Percentiles rank a stretch among this genome's conserved stretches.
phyloP scores from a whole-genome alignment of 176 grass and related monocot genomes.

The Raddia distichophylla region DNA sequence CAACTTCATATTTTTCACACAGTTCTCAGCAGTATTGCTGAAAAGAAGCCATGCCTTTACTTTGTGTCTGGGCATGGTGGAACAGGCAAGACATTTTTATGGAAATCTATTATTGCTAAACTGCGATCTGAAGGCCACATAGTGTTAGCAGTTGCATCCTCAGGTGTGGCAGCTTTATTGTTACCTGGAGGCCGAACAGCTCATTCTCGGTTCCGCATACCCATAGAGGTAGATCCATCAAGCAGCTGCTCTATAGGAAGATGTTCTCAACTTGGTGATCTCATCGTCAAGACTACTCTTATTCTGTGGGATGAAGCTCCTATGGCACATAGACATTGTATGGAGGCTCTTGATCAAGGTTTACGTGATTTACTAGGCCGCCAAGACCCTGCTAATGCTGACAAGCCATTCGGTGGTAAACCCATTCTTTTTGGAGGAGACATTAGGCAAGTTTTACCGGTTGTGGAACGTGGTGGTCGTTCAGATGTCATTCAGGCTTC shows the following conservation, averaged over 20 bases:
- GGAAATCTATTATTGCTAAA: not conserved
- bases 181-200: not conserved
- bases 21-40: no score
- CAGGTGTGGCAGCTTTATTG: not conserved
- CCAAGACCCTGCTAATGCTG: no score
- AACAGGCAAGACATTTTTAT: constrained; percentile 3
- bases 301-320: constrained; percentile 31
- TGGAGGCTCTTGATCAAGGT: no score
- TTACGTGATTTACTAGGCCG: no score
- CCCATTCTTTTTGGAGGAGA: not conserved
- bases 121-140: not conserved
- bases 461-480: not conserved
- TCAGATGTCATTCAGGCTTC: not conserved
- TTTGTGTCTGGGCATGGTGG: constrained; percentile 23
- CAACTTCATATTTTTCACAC: no score
- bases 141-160: not conserved
- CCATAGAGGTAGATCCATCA: not conserved
- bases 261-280: not conserved
- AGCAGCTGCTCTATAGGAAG: not conserved
- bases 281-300: not conserved
- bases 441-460: constrained; percentile 3
- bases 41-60: not conserved
- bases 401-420: not conserved
- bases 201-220: constrained; percentile 25
- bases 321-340: not conserved